phyloP scores from a whole-genome alignment of 1,284 basidiomycete genomes.

The Ustilago sp. region DNA sequence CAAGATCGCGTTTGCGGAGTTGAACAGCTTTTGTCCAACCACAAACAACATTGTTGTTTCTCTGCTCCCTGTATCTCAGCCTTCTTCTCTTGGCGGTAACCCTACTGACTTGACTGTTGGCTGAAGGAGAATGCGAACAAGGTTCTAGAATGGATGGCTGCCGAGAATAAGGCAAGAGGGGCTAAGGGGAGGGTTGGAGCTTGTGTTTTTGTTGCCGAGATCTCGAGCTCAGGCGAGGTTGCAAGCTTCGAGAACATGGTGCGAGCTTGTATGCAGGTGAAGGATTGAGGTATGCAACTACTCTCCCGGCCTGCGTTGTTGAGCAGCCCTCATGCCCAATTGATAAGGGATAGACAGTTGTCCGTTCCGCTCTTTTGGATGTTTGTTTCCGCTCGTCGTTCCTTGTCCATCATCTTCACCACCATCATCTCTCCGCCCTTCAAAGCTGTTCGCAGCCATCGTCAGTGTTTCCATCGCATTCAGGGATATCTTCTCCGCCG shows the following conservation, averaged over 20 bases:
- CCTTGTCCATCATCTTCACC: background rate
- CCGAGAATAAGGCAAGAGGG: too few species aligned
- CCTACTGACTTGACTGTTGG: too few species aligned
- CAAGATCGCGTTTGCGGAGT: slow-evolving; percentile 26
- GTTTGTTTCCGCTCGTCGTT: background rate
- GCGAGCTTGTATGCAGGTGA: background rate
- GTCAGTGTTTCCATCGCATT: too few species aligned
- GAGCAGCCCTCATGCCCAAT: background rate
- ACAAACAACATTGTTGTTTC: background rate
- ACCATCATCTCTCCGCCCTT: background rate
- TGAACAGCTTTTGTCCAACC: slow-evolving; percentile 17
- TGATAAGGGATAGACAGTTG: background rate
- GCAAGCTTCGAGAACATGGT: background rate
- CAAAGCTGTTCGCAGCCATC: background rate
- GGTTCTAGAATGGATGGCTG: too few species aligned
- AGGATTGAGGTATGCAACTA: background rate
- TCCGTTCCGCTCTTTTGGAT: background rate
- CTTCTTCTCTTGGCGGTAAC: background rate
- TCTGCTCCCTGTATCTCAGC: background rate
- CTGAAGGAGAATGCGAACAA: too few species aligned
- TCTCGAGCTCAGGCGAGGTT: slow-evolving; percentile 3
- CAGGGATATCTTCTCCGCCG: background rate
- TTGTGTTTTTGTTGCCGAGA: slow-evolving; percentile 1
- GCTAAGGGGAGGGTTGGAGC: background rate
- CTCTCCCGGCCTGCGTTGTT: background rate